phyloP scores from a whole-genome alignment of 768 basidiomycete genomes.

The Boletus rufocinnamomeus region DNA sequence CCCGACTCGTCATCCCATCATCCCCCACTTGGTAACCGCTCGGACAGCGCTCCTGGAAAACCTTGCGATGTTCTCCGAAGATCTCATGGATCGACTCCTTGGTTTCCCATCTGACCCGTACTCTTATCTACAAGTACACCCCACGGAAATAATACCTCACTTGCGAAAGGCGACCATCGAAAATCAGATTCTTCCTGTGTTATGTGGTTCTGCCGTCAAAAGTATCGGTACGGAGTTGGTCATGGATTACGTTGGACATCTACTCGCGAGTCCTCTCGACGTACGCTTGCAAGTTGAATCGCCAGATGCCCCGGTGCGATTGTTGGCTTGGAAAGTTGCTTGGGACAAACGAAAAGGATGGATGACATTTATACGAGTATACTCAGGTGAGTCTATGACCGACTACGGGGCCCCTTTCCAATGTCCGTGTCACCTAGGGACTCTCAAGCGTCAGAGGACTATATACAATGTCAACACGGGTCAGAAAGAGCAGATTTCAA shows the following conservation, averaged over 20 bases:
- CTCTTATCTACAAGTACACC: conserved; percentile 63
- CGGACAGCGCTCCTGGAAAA: conserved; percentile 74
- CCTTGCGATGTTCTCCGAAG: conserved; percentile 78
- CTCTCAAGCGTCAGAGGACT: conserved; percentile 59
- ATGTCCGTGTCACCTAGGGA: conserved; percentile 43
- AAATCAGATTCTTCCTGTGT: conserved; percentile 70
- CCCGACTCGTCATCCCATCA: conserved; percentile 62
- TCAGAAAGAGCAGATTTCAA: conserved; percentile 71
- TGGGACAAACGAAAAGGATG: conserved; percentile 85
- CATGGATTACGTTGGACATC: conserved; percentile 79
- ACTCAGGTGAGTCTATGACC: conserved; percentile 61
- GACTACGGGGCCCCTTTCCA: neutral
- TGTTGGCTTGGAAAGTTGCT: conserved; percentile 85
- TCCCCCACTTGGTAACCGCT: conserved; percentile 65
- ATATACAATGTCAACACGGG: conserved; percentile 68
- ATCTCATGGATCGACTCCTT: conserved; percentile 74
- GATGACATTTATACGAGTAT: conserved; percentile 92
- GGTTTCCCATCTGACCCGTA: conserved; percentile 55
- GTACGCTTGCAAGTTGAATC: conserved; percentile 48
- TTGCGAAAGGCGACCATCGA: conserved; percentile 68
- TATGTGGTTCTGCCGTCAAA: conserved; percentile 82
- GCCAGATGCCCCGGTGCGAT: conserved; percentile 51
- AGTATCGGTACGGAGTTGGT: conserved; percentile 80
- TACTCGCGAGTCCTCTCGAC: conserved; percentile 78
- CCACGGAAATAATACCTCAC: conserved; percentile 55